Percentiles rank a stretch among this genome's conserved stretches.
Conservation (phyloP, 306 rosid genomes). For the Trichosanthes cucumerina region DNA sequence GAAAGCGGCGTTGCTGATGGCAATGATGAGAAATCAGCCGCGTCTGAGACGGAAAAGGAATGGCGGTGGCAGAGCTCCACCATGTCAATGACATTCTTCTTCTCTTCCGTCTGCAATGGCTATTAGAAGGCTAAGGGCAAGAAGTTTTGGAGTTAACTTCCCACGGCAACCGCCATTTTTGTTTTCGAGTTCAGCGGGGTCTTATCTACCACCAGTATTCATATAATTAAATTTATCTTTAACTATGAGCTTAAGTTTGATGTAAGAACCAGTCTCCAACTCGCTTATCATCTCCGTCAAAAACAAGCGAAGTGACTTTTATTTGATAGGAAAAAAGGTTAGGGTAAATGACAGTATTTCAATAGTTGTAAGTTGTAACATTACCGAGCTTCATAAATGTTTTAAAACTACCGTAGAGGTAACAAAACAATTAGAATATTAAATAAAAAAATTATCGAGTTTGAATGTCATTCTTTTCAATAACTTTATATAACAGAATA, state of each 20-base stretch:
- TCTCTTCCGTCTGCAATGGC: background rate
- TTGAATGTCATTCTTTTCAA: too few relatives aligned
- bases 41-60: constrained; percentile 20
- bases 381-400: too few relatives aligned
- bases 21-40: background rate
- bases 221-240: too few relatives aligned
- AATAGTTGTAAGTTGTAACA: too few relatives aligned
- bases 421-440: too few relatives aligned
- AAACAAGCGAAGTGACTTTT: background rate
- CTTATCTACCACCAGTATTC: background rate
- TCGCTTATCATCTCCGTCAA: background rate
- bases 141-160: background rate
- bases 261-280: background rate
- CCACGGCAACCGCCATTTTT: background rate
- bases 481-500: too few relatives aligned
- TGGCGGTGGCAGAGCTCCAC: constrained; percentile 23
- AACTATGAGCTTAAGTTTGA: too few relatives aligned
- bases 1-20: constrained; percentile 1
- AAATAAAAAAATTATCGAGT: too few relatives aligned
- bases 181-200: background rate
- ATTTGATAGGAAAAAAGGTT: too few relatives aligned
- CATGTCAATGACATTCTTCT: constrained; percentile 23
- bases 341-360: too few relatives aligned
- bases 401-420: too few relatives aligned
- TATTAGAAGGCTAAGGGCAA: background rate